Evolutionary conservation across 1,284 basidiomycete genomes (phyloP).

Genomic region (Pseudozyma pruni): DNA sequence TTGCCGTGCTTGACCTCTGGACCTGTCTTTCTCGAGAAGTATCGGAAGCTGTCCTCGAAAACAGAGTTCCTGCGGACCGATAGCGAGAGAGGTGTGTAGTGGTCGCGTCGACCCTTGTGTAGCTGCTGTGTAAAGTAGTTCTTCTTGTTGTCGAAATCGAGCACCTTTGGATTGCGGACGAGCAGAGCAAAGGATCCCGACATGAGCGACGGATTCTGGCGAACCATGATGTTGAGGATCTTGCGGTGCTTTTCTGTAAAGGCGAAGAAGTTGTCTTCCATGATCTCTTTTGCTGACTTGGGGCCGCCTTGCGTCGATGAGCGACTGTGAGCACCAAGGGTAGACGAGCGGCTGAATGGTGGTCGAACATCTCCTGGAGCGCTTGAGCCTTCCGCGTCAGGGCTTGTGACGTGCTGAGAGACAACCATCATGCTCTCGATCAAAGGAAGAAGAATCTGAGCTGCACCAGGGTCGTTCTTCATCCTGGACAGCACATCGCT

Average conservation of each 20-base stretch:
- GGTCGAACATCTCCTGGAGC: slow-evolving; percentile 30
- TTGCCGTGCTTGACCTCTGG: slow-evolving; percentile 99
- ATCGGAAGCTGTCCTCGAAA: slow-evolving; percentile 96
- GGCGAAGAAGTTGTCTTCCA: slow-evolving; percentile 85
- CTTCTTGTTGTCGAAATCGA: slow-evolving; percentile 99
- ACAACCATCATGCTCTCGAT: slow-evolving; percentile 85
- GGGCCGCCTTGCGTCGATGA: slow-evolving; percentile 32
- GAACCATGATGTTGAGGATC: slow-evolving; percentile 94
- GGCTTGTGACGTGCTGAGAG: slow-evolving; percentile 80
- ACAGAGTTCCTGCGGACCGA: slow-evolving; percentile 92
- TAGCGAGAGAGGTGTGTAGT: slow-evolving; percentile 84
- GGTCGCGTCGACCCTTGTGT: slow-evolving; percentile 81
- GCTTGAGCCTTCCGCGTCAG: slow-evolving; percentile 31
- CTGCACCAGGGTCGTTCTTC: slow-evolving; percentile 62
- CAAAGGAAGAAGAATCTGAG: slow-evolving; percentile 62
- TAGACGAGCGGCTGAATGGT: slow-evolving; percentile 37
- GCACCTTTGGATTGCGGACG: slow-evolving; percentile 92
- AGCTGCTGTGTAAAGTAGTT: slow-evolving; percentile 98
- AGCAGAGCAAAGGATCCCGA: slow-evolving; percentile 96
- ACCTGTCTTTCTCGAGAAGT: slow-evolving; percentile 86
- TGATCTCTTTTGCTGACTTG: slow-evolving; percentile 58
- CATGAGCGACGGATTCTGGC: slow-evolving; percentile 97
- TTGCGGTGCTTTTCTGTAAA: slow-evolving; percentile 96
- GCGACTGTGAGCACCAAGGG: slow-evolving; percentile 20
- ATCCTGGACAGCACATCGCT: slow-evolving; percentile 61